Evolutionary conservation across 2,329 filamentous ascomycete species (phyloP).

Genomic region (Celoporthe dispersa): DNA sequence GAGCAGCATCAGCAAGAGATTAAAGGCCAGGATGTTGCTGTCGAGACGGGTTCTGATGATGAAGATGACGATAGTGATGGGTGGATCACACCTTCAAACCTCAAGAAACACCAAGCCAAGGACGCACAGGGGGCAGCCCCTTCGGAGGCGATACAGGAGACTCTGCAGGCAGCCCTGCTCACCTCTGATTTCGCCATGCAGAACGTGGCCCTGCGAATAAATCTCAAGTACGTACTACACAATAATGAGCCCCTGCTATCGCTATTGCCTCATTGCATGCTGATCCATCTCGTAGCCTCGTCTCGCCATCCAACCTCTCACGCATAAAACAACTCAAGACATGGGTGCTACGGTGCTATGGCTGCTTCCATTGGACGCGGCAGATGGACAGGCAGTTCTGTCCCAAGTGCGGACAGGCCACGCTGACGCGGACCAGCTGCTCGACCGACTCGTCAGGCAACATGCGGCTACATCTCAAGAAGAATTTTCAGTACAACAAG

Average conservation of each 20-base stretch:
- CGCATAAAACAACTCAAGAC: conserved; percentile 85
- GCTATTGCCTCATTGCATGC: not conserved
- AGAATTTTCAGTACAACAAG: conserved; percentile 96
- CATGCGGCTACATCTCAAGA: conserved; percentile 86
- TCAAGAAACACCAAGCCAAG: conserved; percentile 80
- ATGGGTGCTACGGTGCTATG: conserved; percentile 91
- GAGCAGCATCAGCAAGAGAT: conserved; percentile 38
- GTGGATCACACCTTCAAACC: conserved; percentile 94
- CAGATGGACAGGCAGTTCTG: conserved; percentile 93
- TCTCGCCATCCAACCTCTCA: conserved; percentile 73
- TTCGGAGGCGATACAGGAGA: conserved; percentile 58
- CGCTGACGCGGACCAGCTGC: conserved; percentile 83
- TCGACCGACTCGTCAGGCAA: conserved; percentile 79
- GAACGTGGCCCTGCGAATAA: conserved; percentile 93
- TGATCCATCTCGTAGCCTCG: conserved; percentile 58
- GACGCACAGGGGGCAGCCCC: conserved; percentile 57
- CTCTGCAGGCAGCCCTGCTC: conserved; percentile 86
- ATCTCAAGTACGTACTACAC: conserved; percentile 57
- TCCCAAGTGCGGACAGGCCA: conserved; percentile 84
- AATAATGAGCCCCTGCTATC: not conserved
- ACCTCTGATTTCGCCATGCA: conserved; percentile 98
- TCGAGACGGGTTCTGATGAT: conserved; percentile 38
- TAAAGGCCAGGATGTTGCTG: conserved; percentile 34
- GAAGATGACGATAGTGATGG: conserved; percentile 64
- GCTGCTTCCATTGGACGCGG: conserved; percentile 83